Conservation (phyloP, 176 grass and related monocot genomes). For the Microstegium vimineum region DNA sequence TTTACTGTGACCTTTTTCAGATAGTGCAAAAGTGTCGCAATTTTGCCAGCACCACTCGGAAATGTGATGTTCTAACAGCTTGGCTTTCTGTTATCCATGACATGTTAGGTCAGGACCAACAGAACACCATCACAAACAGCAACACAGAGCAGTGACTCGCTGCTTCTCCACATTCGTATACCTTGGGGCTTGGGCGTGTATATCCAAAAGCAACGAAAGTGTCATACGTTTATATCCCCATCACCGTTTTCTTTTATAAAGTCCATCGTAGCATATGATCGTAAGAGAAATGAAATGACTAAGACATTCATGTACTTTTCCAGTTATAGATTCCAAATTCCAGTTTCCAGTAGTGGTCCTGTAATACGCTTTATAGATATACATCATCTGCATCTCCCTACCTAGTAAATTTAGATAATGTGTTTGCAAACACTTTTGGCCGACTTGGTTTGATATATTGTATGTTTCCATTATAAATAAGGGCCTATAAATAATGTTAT, state of each 20-base stretch:
- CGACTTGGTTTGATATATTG: too few species aligned
- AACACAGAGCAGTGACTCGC: neutral
- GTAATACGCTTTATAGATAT: too few species aligned
- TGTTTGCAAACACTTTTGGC: too few species aligned
- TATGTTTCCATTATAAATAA: too few species aligned
- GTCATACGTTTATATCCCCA: neutral
- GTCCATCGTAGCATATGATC: too few species aligned
- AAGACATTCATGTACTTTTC: neutral
- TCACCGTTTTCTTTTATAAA: neutral
- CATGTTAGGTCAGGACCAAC: slow-evolving; percentile 13
- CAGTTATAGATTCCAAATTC: neutral
- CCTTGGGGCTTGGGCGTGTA: neutral
- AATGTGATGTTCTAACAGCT: neutral
- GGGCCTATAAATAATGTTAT: too few species aligned
- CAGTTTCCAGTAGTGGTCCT: neutral
- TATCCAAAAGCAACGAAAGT: neutral
- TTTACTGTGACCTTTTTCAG: slow-evolving; percentile 4
- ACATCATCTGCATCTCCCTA: too few species aligned
- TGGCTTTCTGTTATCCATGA: neutral
- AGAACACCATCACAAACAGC: neutral
- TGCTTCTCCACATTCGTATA: neutral
- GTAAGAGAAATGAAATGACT: neutral
- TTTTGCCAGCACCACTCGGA: slow-evolving; percentile 22
- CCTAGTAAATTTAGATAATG: too few species aligned
- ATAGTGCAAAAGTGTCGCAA: slow-evolving; percentile 8